Evolutionary conservation across 768 basidiomycete genomes (phyloP).

Genomic region (Sporobolomyces pararoseus): DNA sequence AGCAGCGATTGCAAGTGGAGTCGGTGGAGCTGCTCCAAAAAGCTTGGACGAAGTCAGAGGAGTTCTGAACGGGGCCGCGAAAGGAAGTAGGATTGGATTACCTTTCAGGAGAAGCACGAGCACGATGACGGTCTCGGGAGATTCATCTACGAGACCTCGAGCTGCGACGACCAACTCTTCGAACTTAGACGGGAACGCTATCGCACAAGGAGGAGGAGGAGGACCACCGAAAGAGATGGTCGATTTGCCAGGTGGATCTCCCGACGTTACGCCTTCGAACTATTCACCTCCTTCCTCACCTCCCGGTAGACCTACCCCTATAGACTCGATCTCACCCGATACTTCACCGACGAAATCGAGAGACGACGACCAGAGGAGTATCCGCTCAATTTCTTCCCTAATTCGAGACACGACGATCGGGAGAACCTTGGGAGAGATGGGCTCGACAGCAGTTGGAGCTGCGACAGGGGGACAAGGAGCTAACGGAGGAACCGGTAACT

Average conservation of each 20-base stretch:
- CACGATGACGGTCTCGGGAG: constrained; percentile 1
- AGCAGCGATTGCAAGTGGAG: constrained; percentile 32
- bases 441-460: constrained; percentile 8
- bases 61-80: constrained; percentile 42
- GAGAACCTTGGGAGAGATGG: constrained; percentile 15
- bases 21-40: constrained; percentile 56
- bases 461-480: not conserved
- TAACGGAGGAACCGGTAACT: constrained; percentile 5
- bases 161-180: constrained; percentile 13
- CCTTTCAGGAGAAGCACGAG: constrained; percentile 18
- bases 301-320: constrained; percentile 44
- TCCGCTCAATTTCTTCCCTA: constrained; percentile 59
- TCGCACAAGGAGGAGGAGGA: not conserved
- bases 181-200: not conserved
- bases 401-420: constrained; percentile 21
- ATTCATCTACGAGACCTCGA: constrained; percentile 15
- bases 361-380: constrained; percentile 64
- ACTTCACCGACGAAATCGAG: not conserved
- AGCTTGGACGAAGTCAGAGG: constrained; percentile 54
- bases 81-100: constrained; percentile 15
- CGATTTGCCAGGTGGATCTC: constrained; percentile 16
- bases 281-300: constrained; percentile 35
- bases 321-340: not conserved
- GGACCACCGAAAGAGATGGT: constrained; percentile 44
- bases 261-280: not conserved